Evolutionary conservation across 116 monocot genomes (phyloP).

Genomic region (Trichopus zeylanicus): DNA sequence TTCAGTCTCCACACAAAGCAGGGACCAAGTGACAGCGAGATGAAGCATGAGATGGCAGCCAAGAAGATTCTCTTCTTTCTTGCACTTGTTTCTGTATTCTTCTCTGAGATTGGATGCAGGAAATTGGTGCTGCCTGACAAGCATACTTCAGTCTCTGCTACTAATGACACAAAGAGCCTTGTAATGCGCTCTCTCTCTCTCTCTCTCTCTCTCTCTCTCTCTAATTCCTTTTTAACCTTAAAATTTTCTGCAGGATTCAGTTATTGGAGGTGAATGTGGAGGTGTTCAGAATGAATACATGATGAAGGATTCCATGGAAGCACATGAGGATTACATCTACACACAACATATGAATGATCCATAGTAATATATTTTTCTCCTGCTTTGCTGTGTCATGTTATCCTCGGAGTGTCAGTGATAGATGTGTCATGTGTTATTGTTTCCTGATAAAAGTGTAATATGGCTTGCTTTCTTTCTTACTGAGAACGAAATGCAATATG

Average conservation of each 20-base stretch:
- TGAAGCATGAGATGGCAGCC: not conserved
- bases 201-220: not conserved
- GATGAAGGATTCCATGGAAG: not conserved
- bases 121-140: not conserved
- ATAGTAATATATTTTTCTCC: not conserved
- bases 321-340: slow-evolving; percentile 1
- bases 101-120: not conserved
- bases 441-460: no score
- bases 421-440: not conserved
- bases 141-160: no score
- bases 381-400: not conserved
- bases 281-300: not conserved
- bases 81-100: not conserved
- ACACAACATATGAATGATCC: not conserved
- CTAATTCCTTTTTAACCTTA: not conserved
- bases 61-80: not conserved
- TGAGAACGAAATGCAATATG: no score
- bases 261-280: not conserved
- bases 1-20: no score
- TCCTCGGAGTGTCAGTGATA: not conserved
- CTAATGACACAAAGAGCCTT: not conserved
- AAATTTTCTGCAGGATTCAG: not conserved
- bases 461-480: no score
- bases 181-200: not conserved
- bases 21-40: not conserved